Evolutionary conservation across 257 asterid species (phyloP), one percentile per base, ranked within the genome.

Genomic region (Lycium ferocissimum): DNA sequence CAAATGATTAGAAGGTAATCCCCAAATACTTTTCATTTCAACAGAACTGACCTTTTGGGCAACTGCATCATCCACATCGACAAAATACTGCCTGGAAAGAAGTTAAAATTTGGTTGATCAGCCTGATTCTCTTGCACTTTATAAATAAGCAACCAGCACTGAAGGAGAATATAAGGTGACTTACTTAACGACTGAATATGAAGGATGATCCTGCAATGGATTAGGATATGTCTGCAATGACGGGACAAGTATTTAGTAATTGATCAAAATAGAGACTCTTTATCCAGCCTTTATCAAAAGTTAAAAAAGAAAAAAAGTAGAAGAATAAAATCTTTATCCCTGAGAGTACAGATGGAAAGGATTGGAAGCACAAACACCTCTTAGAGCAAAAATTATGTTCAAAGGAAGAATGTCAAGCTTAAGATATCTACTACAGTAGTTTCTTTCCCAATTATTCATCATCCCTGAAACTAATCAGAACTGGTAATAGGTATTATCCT

Each of bases 131-230:
- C 63, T 51, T 22, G 81, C 56, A 75, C 62, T 75, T 12, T 13
- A 22, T 75, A 49, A 33, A 49, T 22, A 76, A 76, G 8, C 43
- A 75, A 75, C 37, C 47, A 51, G 20, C 26, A 51, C 8, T 17
- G 38, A 63, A 78, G 45, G 8, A n/a, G 62, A 40, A 84, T 47
- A 35, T 79, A 14, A 40, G 82, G 63, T 6, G 71, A 88, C 91
- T 71, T 89, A 92, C 99, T 89, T 91, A 56, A 96, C 98, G 62
- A 91, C 97, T 62, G 98, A 89, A 85, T 94, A 96, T 51, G 99
- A 97, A 80, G 90, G 95, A 89, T 94, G 93, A 90, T 95, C 90
- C 90, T 92, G 95, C 91, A 96, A 87, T 2, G 98, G 99, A 87
- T 96, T 92, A 13, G 99, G 87, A 88, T 87, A 89, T 69, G 92